A percentile compares a stretch with the other conserved stretches of the same genome.
phyloP scores from a whole-genome alignment of 2,329 filamentous ascomycete genomes.

The Colletotrichum sp. region DNA sequence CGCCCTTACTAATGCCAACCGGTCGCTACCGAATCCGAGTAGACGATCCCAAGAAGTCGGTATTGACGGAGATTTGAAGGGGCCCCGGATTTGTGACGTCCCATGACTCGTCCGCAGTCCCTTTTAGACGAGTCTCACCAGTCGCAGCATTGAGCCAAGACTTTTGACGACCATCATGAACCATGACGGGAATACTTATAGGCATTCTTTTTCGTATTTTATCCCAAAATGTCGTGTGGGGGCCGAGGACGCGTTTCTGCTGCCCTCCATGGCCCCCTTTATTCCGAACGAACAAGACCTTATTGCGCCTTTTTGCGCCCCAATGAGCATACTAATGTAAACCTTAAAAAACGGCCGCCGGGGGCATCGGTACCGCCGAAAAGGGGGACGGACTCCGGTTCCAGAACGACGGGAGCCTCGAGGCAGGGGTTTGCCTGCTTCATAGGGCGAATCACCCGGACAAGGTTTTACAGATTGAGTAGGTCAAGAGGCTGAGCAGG shows the following conservation, averaged over 20 bases:
- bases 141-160: constrained; percentile 6
- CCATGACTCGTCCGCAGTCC: not conserved
- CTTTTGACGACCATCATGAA: not conserved
- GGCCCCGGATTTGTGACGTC: not conserved
- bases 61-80: constrained; percentile 1
- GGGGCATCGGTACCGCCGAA: constrained; percentile 9
- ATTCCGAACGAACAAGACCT: not conserved
- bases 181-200: not conserved
- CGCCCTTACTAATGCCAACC: not conserved
- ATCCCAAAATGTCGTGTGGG: not conserved
- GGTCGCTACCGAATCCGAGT: not conserved
- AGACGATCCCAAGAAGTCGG: not conserved
- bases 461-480: constrained; percentile 2
- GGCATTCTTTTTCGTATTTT: not conserved
- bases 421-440: not conserved
- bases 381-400: constrained; percentile 6
- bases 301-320: not conserved
- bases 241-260: not conserved
- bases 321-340: not conserved
- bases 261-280: not conserved
- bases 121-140: not conserved
- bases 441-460: not conserved
- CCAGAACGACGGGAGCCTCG: not conserved
- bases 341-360: constrained; percentile 12
- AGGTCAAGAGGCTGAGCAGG: constrained; percentile 9